Conservation (phyloP, 805 yeast genomes). For the Starmerella powellii region DNA sequence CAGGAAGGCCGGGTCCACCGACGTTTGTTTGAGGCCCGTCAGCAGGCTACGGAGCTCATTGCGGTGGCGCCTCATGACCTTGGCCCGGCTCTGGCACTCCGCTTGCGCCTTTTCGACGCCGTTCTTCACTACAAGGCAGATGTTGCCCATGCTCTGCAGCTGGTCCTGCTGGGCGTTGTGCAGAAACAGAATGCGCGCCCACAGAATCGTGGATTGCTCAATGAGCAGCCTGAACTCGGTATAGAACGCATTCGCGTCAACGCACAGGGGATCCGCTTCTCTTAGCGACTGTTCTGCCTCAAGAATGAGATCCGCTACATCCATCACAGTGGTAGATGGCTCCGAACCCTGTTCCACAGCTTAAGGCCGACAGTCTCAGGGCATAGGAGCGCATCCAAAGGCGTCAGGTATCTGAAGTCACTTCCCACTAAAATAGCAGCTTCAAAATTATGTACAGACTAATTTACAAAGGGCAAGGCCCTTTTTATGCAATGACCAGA, state of each 20-base stretch:
- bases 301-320: conserved; percentile 36
- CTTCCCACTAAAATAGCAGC: too few relatives aligned
- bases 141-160: conserved; percentile 28
- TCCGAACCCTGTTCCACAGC: too few relatives aligned
- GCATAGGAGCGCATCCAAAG: too few relatives aligned
- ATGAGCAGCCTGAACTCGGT: conserved; percentile 31
- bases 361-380: too few relatives aligned
- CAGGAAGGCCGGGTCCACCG: conserved; percentile 14
- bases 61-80: conserved; percentile 8
- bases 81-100: conserved; percentile 10
- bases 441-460: too few relatives aligned
- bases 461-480: too few relatives aligned
- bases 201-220: conserved; percentile 32
- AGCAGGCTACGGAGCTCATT: conserved; percentile 20
- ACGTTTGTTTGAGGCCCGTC: conserved; percentile 13
- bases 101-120: conserved; percentile 19
- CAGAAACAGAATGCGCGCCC: conserved; percentile 37
- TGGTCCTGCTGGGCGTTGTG: conserved; percentile 39
- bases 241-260: conserved; percentile 37
- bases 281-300: conserved; percentile 40
- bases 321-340: conserved; percentile 25
- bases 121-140: conserved; percentile 27
- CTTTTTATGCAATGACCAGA: too few relatives aligned
- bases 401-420: too few relatives aligned
- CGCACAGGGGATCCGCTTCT: conserved; percentile 41